Evolutionary conservation across 169 alveolate species (phyloP), one percentile per base, ranked within the genome.

Genomic region (Babesia sp.): DNA sequence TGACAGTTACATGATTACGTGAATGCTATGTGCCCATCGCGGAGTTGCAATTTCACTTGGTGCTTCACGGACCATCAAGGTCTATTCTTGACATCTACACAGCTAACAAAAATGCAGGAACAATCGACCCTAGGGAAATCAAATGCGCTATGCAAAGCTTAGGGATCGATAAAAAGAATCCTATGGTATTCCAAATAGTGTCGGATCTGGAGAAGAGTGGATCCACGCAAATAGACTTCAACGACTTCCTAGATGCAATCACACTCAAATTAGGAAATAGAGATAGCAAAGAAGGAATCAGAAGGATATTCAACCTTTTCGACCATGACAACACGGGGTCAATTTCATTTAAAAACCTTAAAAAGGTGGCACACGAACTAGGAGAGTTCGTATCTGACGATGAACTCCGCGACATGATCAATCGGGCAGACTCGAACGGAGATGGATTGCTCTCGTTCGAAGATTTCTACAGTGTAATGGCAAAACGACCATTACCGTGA

Each of bases 101-200:
- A n/a, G n/a, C n/a, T n/a, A n/a, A n/a, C n/a, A n/a, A n/a, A n/a
- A n/a, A n/a, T n/a, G 33, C 71, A 79, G 98, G 98, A 20, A 93
- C 97, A 22, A 94, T 98, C 54, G 99, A 98, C 77, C 99, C 99
- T 57, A 95, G 95, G 83, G 99, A 98, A 90, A 94, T 98, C 48
- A 96, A 97, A 86, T 98, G 99, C 33, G 99, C 99, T 16, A 97
- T 98, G 99, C 97, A 94, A 89, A 94, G 98, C 57, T 91, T 97
- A n/a, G 99, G 99, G 55, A 96, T 98, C 70, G 99, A 98, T 83
- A 94, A 96, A 39, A 97, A 97, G 84, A 97, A 98, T 76, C 99
- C 99, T 44, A 95, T 99, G 60, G 97, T 98, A 74, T 98, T 92
- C 90, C 95, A 96, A 90, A 96, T 98, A 96, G 95, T 98, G 59